Conservation (phyloP, 306 rosid species). For the Cucumis cinereus region DNA sequence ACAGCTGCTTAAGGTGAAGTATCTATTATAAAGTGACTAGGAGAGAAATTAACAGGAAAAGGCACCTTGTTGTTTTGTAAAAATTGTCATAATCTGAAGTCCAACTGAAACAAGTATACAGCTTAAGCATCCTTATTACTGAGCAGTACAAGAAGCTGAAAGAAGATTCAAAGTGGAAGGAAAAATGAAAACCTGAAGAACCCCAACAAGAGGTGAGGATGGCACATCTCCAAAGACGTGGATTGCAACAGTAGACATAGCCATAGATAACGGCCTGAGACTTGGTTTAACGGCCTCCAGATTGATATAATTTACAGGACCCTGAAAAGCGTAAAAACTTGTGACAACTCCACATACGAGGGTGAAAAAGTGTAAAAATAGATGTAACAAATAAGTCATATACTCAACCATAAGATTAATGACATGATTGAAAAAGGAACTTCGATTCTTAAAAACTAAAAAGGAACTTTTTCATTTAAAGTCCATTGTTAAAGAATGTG, state of each 20-base stretch:
- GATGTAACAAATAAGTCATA: neutral
- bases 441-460: neutral
- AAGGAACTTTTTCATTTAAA: too few species aligned
- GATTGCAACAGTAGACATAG: conserved; percentile 59
- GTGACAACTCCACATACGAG: conserved; percentile 1
- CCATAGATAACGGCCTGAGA: conserved; percentile 83
- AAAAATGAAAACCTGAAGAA: conserved; percentile 47
- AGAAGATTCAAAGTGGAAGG: neutral
- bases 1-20: neutral
- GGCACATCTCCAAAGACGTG: conserved; percentile 91
- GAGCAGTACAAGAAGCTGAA: neutral
- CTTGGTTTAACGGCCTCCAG: conserved; percentile 70
- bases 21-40: neutral
- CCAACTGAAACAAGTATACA: neutral
- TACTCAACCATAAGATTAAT: conserved; percentile 1
- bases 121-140: neutral
- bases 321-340: conserved; percentile 31
- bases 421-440: neutral
- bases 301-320: conserved; percentile 58
- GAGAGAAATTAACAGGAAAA: neutral
- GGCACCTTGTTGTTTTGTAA: neutral
- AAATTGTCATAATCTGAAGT: neutral
- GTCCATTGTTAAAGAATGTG: too few species aligned
- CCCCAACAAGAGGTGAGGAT: conserved; percentile 80
- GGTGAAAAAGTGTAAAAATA: neutral